A percentile compares a stretch with the other conserved stretches of the same genome.
These are phyloP conservation scores for Hyaloscypha bicolor DNA, from an alignment of 495 filamentous ascomycete genomes.

Conservation along the genomic window DNA sequence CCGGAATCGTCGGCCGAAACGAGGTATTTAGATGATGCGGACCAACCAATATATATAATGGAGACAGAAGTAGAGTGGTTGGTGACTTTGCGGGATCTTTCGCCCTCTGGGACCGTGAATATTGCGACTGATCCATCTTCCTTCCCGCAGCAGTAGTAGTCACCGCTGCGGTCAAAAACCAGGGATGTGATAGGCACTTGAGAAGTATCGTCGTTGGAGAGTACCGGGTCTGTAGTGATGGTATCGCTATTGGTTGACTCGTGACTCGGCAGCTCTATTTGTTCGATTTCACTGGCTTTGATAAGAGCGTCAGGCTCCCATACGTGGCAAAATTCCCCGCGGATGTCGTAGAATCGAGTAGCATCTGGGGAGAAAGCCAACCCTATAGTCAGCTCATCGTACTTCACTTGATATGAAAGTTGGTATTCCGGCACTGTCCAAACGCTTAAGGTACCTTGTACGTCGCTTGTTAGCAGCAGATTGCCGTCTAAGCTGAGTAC, in stretches of 20 bases:
- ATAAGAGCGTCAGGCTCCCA: constrained; percentile 36
- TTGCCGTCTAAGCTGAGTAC: constrained; percentile 27
- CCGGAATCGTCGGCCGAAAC: constrained; percentile 21
- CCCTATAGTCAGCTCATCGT: constrained; percentile 18
- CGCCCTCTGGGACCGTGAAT: constrained; percentile 10
- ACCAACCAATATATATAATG: constrained; percentile 19
- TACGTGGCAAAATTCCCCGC: constrained; percentile 30
- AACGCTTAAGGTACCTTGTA: constrained; percentile 30
- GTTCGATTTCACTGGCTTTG: constrained; percentile 23
- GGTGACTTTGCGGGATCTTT: constrained; percentile 17
- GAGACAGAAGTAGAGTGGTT: constrained; percentile 15
- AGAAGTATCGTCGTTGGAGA: background rate
- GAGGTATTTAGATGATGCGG: constrained; percentile 10
- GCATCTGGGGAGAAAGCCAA: constrained; percentile 33
- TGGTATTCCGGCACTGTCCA: constrained; percentile 28
- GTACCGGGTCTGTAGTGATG: constrained; percentile 11
- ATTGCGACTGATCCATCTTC: constrained; percentile 26
- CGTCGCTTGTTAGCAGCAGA: constrained; percentile 27
- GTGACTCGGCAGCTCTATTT: constrained; percentile 17
- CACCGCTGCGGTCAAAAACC: constrained; percentile 10
- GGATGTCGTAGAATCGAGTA: constrained; percentile 34
- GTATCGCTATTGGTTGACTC: too few relatives aligned
- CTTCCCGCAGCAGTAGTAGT: constrained; percentile 29
- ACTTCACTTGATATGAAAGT: constrained; percentile 22
- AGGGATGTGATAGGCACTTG: constrained; percentile 24